phyloP scores from a whole-genome alignment of 2,329 filamentous ascomycete genomes.

The Ceratocystis ficicola region DNA sequence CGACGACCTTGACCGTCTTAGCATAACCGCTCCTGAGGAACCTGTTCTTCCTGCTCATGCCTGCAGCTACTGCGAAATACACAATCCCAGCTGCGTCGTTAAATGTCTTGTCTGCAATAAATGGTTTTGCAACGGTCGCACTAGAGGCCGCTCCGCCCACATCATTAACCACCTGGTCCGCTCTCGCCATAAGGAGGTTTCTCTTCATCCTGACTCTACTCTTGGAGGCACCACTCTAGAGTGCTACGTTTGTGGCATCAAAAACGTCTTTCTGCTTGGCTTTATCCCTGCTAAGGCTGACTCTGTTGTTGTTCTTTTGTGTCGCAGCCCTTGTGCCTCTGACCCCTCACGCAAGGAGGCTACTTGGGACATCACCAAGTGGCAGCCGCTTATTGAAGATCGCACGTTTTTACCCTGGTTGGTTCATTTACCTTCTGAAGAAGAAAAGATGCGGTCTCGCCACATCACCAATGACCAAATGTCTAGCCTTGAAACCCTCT shows the following conservation, averaged over 20 bases:
- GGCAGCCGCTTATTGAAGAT: conserved; percentile 95
- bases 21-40: conserved; percentile 50
- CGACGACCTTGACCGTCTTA: conserved; percentile 57
- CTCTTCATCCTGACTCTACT: conserved; percentile 83
- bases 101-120: conserved; percentile 94
- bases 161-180: conserved; percentile 97
- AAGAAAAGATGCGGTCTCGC: conserved; percentile 87
- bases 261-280: conserved; percentile 93
- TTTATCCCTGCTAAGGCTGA: conserved; percentile 99
- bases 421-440: conserved; percentile 75
- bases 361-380: conserved; percentile 97
- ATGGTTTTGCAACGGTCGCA: conserved; percentile 97
- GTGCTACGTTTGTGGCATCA: conserved; percentile 99
- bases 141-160: conserved; percentile 91
- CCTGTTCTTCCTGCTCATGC: conserved; percentile 88
- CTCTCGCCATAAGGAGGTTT: conserved; percentile 95
- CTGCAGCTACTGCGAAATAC: conserved; percentile 96
- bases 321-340: conserved; percentile 88
- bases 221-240: conserved; percentile 93
- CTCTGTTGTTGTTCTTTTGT: conserved; percentile 91
- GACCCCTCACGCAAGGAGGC: conserved; percentile 96
- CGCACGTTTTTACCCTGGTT: conserved; percentile 92
- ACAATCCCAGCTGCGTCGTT: conserved; percentile 87
- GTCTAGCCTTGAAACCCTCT: conserved; percentile 91
- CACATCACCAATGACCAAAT: conserved; percentile 92